Conservation (phyloP, 2,329 filamentous ascomycete species). For the Tolypocladium amazonense region DNA sequence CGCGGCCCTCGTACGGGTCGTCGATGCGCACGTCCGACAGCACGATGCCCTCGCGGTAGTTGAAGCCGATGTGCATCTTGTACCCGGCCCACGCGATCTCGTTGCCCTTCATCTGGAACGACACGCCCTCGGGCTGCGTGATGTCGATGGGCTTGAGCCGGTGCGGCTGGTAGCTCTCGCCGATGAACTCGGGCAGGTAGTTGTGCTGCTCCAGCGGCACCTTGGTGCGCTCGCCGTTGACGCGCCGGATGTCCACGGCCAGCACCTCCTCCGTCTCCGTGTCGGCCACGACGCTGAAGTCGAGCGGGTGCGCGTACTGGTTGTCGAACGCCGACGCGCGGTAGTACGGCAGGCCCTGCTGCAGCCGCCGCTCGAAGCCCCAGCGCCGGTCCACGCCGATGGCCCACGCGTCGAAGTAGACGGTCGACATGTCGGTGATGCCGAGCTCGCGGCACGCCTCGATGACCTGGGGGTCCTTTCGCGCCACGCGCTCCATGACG, state of each 20-base stretch:
- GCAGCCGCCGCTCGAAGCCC: conserved; percentile 58
- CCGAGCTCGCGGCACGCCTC: conserved; percentile 66
- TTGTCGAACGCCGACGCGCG: conserved; percentile 61
- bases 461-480: conserved; percentile 63
- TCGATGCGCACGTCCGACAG: conserved; percentile 60
- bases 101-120: conserved; percentile 35
- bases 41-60: conserved; percentile 58
- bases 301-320: conserved; percentile 46
- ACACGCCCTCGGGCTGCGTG: conserved; percentile 28
- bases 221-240: conserved; percentile 37
- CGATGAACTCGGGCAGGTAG: conserved; percentile 24
- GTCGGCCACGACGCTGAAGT: conserved; percentile 31
- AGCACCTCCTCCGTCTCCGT: conserved; percentile 39
- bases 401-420: conserved; percentile 78
- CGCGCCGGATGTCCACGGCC: conserved; percentile 27
- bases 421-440: conserved; percentile 73
- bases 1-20: conserved; percentile 27
- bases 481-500: conserved; percentile 57
- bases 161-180: conserved; percentile 22
- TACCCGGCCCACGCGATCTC: conserved; percentile 52
- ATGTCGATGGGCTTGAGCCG: conserved; percentile 27
- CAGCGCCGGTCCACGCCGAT: conserved; percentile 76
- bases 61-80: conserved; percentile 63
- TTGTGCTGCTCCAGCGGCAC: conserved; percentile 26
- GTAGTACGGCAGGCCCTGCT: conserved; percentile 78